phyloP scores from a whole-genome alignment of 257 asterid species.

The Gentiana macrophylla region DNA sequence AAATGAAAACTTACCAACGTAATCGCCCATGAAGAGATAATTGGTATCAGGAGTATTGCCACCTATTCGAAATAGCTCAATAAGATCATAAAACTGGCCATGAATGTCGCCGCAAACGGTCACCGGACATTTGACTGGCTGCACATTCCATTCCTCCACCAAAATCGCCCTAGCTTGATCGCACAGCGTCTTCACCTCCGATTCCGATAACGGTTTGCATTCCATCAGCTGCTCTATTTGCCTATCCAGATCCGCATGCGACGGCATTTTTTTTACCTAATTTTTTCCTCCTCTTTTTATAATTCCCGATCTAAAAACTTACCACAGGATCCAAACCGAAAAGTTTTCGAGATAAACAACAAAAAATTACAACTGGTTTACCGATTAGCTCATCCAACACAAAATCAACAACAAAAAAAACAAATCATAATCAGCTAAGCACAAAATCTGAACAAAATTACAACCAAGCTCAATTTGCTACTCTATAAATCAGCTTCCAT shows the following conservation, averaged over 20 bases:
- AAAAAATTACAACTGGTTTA: background rate
- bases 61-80: conserved; percentile 83
- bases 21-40: conserved; percentile 92
- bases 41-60: conserved; percentile 85
- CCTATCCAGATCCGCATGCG: conserved; percentile 82
- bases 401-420: background rate
- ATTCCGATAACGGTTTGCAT: conserved; percentile 75
- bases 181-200: conserved; percentile 69
- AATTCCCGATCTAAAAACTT: conserved; percentile 28
- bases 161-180: conserved; percentile 80
- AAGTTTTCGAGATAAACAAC: background rate
- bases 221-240: conserved; percentile 85
- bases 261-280: conserved; percentile 48
- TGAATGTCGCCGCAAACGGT: conserved; percentile 26
- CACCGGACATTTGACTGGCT: conserved; percentile 92
- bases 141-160: conserved; percentile 92
- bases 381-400: conserved; percentile 1
- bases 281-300: background rate
- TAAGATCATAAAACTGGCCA: conserved; percentile 84
- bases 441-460: conserved; percentile 2
- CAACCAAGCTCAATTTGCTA: conserved; percentile 1
- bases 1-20: conserved; percentile 57
- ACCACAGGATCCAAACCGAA: conserved; percentile 1
- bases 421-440: background rate
- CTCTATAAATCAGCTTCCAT: conserved; percentile 14